Percentiles rank a stretch among this genome's conserved stretches.
These are phyloP conservation scores for Iris macrosiphon DNA, from an alignment of 106 monocot genomes.

Conservation along the genomic window DNA sequence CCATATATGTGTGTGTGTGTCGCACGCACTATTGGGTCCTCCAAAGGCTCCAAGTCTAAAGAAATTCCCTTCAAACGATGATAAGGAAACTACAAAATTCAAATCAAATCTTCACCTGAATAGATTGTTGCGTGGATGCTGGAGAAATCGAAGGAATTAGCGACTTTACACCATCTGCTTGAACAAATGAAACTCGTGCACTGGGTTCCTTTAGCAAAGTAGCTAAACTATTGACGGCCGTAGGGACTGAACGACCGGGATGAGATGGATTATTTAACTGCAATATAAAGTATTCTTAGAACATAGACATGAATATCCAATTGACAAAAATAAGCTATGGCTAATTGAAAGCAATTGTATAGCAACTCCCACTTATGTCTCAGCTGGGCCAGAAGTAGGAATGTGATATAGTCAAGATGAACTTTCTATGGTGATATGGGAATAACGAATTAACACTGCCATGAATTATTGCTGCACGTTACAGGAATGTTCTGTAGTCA, in stretches of 20 bases:
- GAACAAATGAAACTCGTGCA: conserved; percentile 75
- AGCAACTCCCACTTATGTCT: not conserved
- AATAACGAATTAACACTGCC: too few relatives aligned
- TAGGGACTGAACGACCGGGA: conserved; percentile 60
- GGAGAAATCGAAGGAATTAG: conserved; percentile 87
- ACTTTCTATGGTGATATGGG: not conserved
- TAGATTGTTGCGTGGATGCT: conserved; percentile 95
- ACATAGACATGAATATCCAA: not conserved
- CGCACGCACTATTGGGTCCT: too few relatives aligned
- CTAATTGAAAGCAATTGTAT: not conserved
- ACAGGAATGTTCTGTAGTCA: too few relatives aligned
- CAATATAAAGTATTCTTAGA: not conserved
- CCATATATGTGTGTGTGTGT: too few relatives aligned
- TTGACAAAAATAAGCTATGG: not conserved
- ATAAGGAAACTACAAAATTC: too few relatives aligned
- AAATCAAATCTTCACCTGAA: conserved; percentile 56
- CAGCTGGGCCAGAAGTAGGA: not conserved
- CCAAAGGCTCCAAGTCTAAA: too few relatives aligned
- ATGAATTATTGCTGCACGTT: too few relatives aligned
- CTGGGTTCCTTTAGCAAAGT: conserved; percentile 63
- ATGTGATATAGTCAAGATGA: not conserved
- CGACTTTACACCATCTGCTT: conserved; percentile 80
- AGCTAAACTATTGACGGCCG: conserved; percentile 60
- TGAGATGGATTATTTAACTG: conserved; percentile 86
- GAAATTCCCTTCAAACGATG: too few relatives aligned